These are phyloP conservation scores for Metarhizium robertsii DNA, from an alignment of 2,329 filamentous ascomycete species.

Conservation along the genomic window DNA sequence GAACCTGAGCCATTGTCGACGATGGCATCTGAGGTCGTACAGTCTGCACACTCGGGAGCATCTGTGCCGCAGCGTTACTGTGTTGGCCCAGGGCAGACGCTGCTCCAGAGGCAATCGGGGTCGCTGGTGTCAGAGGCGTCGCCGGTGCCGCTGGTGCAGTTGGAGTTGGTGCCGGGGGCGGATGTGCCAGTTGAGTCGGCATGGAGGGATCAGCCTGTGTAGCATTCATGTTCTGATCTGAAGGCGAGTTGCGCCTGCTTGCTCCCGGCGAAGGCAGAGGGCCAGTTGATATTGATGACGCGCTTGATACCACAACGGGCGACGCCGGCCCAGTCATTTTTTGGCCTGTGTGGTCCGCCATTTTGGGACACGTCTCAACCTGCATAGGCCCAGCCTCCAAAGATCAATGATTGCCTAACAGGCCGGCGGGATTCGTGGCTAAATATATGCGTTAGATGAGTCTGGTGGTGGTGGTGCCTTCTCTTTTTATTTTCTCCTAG, in stretches of 20 bases:
- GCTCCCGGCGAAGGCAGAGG: background rate
- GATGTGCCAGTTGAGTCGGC: background rate
- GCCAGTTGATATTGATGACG: background rate
- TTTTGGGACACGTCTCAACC: background rate
- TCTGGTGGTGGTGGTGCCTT: too few relatives aligned
- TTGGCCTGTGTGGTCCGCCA: background rate
- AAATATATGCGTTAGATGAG: background rate
- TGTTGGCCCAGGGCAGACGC: background rate
- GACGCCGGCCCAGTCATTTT: background rate
- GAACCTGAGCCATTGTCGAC: too few relatives aligned
- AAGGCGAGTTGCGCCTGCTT: background rate
- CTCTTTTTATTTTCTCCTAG: too few relatives aligned
- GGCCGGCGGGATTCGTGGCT: background rate
- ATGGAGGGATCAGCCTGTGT: conserved; percentile 4
- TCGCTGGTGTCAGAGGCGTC: background rate
- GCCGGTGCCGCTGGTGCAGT: background rate
- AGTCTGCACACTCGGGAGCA: too few relatives aligned
- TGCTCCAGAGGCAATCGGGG: background rate
- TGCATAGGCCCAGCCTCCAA: background rate
- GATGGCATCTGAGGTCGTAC: too few relatives aligned
- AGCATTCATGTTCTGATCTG: background rate
- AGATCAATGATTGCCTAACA: background rate
- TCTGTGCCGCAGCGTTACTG: too few relatives aligned
- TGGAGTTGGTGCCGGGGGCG: background rate
- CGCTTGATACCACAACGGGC: background rate